Conservation (phyloP, 139 green algal species). For the Gonium pectorale region DNA sequence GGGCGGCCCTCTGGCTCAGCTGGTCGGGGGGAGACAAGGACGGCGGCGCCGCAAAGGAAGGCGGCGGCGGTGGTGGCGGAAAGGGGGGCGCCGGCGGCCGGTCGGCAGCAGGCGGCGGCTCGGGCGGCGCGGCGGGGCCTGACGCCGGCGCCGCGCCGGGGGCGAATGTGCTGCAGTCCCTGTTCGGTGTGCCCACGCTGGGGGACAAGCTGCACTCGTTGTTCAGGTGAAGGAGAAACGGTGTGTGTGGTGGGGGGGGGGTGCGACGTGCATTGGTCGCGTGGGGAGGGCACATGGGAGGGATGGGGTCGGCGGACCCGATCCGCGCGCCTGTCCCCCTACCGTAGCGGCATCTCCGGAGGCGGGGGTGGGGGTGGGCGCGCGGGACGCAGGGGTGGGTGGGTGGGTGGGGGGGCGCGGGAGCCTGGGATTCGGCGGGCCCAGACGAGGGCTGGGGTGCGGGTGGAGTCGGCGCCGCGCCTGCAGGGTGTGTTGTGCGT, state of each 20-base stretch:
- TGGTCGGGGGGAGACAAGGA: neutral
- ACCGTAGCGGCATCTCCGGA: too few species aligned
- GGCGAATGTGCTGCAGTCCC: neutral
- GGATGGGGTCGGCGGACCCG: too few species aligned
- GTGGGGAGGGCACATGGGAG: too few species aligned
- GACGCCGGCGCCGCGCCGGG: neutral
- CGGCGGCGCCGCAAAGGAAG: neutral
- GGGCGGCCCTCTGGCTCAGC: conserved; percentile 12
- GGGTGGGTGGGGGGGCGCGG: too few species aligned
- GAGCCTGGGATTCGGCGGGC: too few species aligned
- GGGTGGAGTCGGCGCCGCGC: too few species aligned
- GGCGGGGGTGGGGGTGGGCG: neutral
- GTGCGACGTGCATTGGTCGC: too few species aligned
- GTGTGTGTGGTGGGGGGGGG: too few species aligned
- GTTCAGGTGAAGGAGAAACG: neutral
- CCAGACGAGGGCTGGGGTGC: too few species aligned
- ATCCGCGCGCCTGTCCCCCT: too few species aligned
- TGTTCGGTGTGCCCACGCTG: neutral
- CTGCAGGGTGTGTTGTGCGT: too few species aligned
- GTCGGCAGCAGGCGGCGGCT: neutral
- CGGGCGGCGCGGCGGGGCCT: neutral
- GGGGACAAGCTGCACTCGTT: neutral
- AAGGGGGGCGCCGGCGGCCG: neutral
- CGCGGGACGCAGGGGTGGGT: too few species aligned
- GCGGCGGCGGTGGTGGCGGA: neutral